Evolutionary conservation across 345 rosid genomes (phyloP), one percentile per base, ranked within the genome.

Genomic region (Acer saccharum): DNA sequence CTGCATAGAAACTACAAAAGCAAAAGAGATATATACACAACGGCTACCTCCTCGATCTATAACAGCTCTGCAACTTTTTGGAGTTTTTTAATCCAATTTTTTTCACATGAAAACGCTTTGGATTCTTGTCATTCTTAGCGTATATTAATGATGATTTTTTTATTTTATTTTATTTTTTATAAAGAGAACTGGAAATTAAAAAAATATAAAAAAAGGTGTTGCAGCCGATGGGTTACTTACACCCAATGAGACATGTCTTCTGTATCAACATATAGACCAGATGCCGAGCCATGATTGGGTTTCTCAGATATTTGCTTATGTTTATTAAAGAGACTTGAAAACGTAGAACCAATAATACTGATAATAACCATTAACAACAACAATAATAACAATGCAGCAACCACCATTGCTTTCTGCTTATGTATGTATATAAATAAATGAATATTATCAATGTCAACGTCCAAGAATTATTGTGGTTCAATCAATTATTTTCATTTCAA

Each of bases 21-120:
- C 57, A 68, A 46, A 57, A n/a, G 66, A 63, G 39, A 68, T 52
- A 20, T 52, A 20, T 25, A 29, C 32, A 29, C 60, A 69, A 60
- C 63, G 68, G 76, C 81, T 75, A 74, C 72, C 71, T 79, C 20
- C 27, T 21, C 54, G 27, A 10, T 20, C 55, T 35, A 35, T 35
- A n/a, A 66, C 69, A 25, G 69, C 77, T 50, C n/a, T 55, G 16
- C 71, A 43, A 17, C 21, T 10, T 52, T 43, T 66, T 71, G 18
- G 32, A 46, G 41, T 39, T 7, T 63, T n/a, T 48, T 69, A 41
- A 16, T 39, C 43, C 61, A 3, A 32, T 70, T 21, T 32, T 61
- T 61, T 41, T 54, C 43, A 71, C 44, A 72, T 73, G 70, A 77
- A 76, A 72, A 32, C 62, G 11, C 77, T 64, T 74, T 39, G 70